Evolutionary conservation across 179 eudicot genomes (phyloP), one percentile per base, ranked within the genome.

Genomic region (Beta lomatogona): DNA sequence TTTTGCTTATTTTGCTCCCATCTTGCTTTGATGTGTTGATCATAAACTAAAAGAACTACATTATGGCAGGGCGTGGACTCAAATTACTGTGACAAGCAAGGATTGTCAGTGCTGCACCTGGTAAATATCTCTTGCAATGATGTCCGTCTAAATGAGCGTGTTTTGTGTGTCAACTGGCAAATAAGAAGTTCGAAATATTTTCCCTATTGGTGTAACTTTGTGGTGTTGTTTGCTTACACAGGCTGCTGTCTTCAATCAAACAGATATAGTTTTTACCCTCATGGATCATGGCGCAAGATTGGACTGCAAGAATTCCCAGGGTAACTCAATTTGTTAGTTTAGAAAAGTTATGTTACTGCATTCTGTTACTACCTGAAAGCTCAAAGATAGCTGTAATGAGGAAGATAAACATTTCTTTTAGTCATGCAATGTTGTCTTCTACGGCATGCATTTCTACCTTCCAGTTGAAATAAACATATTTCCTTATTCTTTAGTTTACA

Each of bases 41-140:
- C 54, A 75, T 58, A 48, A 46, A 71, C 78, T 80, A 71, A 86
- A 31, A 13, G 57, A 71, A 36, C 57, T 28, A 58, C 61, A 50
- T 85, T 75, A 81, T 82, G 73, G 77, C 86, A 96, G 99, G 99
- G 98, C 53, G 97, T 96, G 77, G 98, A 96, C 87, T 91, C 98
- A 81, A 96, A 94, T 86, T 96, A 91, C 84, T 85, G 91, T 82
- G 99, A 96, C 91, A 96, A 93, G 87, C 99, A 94, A 92, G 98
- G 98, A 73, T 86, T 92, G 46, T 92, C 97, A 73, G 84, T 96
- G 83, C 89, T 96, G 74, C 99, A 96, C 87, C 83, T 96, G 97
- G 99, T 96, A 90, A 75, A 72, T 46, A 71, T 70, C 73, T 80
- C 87, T 82, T 81, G 74, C 36, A 28, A 21, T 67, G 48, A 53